These are phyloP conservation scores for Pseudognaphalium luteoalbum DNA, from an alignment of 129 eudicot genomes.

Conservation along the genomic window DNA sequence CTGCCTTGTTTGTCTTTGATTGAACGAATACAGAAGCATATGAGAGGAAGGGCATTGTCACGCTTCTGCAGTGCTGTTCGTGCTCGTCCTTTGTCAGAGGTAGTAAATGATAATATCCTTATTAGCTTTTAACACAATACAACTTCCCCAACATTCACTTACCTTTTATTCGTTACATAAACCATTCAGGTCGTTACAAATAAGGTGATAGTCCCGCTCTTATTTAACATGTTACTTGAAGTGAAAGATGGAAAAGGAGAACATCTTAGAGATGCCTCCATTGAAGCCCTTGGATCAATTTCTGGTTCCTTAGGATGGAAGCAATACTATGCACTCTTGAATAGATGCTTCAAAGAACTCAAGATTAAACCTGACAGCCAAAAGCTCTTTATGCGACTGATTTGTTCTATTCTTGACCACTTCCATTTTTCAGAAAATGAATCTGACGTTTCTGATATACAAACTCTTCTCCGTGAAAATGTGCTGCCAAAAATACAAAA, in stretches of 20 bases:
- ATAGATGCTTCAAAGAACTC: slow-evolving; percentile 69
- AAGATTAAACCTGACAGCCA: slow-evolving; percentile 57
- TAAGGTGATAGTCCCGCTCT: slow-evolving; percentile 71
- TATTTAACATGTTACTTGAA: slow-evolving; percentile 66
- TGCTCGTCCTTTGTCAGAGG: slow-evolving; percentile 56
- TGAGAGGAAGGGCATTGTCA: slow-evolving; percentile 75
- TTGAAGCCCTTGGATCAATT: slow-evolving; percentile 72
- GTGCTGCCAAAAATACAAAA: slow-evolving; percentile 73
- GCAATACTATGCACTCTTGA: slow-evolving; percentile 54
- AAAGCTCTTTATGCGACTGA: slow-evolving; percentile 65
- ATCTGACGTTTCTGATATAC: slow-evolving; percentile 34
- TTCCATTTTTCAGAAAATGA: slow-evolving; percentile 54
- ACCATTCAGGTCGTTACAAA: slow-evolving; percentile 52
- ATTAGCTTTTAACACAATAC: background rate
- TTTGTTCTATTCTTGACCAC: slow-evolving; percentile 65
- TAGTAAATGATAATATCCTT: slow-evolving; percentile 14
- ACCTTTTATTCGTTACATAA: background rate
- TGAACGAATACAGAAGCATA: slow-evolving; percentile 61
- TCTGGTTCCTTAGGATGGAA: slow-evolving; percentile 78
- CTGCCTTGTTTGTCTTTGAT: slow-evolving; percentile 3
- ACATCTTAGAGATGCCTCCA: slow-evolving; percentile 62
- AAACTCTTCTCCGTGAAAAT: slow-evolving; percentile 45
- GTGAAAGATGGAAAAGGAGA: slow-evolving; percentile 75
- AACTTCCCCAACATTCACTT: background rate
- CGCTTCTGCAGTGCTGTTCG: slow-evolving; percentile 52